Percentiles rank a stretch among this genome's conserved stretches.
Evolutionary conservation across 352 stramenopile genomes (phyloP).

Genomic region (Phytopythium aichiense): DNA sequence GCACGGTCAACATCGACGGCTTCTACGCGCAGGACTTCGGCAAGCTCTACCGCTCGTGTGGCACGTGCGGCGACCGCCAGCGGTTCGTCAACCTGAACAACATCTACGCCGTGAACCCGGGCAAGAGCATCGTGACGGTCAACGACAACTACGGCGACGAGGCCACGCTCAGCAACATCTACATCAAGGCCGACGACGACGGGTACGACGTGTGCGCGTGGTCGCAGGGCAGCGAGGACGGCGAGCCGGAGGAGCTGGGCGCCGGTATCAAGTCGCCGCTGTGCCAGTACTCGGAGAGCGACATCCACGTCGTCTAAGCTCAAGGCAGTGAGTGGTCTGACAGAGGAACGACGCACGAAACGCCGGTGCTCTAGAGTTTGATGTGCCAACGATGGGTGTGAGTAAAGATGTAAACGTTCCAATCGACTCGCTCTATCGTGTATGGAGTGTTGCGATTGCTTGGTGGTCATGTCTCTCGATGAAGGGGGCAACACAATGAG

Average conservation of each 20-base stretch:
- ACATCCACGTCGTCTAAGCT: conserved; percentile 18
- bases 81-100: conserved; percentile 31
- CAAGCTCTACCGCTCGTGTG: conserved; percentile 29
- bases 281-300: conserved; percentile 29
- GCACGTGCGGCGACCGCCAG: conserved; percentile 27
- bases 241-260: conserved; percentile 28
- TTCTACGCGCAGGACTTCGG: conserved; percentile 43
- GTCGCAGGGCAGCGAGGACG: conserved; percentile 16
- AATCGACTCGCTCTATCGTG: background rate
- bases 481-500: background rate
- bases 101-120: conserved; percentile 30
- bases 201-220: conserved; percentile 12
- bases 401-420: background rate
- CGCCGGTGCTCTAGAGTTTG: background rate
- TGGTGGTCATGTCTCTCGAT: background rate
- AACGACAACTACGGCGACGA: conserved; percentile 35
- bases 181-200: conserved; percentile 24
- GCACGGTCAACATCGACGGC: conserved; percentile 33
- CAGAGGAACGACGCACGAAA: background rate
- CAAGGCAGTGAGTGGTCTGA: background rate
- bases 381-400: background rate
- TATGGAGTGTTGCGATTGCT: background rate
- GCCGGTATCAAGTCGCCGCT: conserved; percentile 27
- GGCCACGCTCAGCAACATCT: conserved; percentile 36
- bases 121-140: conserved; percentile 31